Conservation (phyloP, 78 protist genomes). For the Emiliania huxleyi region DNA sequence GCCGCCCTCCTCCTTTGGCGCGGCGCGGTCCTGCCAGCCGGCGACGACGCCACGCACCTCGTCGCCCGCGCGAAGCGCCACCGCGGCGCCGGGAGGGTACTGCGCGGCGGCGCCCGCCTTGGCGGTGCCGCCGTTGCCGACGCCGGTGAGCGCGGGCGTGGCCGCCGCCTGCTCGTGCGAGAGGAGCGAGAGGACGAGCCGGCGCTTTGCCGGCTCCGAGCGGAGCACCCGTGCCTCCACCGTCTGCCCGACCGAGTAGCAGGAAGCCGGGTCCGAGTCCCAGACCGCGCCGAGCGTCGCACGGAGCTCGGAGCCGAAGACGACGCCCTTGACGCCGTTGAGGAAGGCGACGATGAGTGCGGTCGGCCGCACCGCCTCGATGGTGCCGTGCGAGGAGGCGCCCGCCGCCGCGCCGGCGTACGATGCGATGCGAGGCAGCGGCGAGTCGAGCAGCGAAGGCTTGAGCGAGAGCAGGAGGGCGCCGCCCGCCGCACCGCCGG, state of each 20-base stretch:
- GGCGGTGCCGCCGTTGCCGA: neutral
- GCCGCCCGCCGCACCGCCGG: neutral
- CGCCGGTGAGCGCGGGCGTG: neutral
- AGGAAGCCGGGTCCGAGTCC: neutral
- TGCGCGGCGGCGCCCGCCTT: neutral
- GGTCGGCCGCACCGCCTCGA: neutral
- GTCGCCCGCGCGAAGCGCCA: neutral
- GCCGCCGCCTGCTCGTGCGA: neutral
- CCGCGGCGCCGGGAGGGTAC: neutral
- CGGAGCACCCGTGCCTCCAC: neutral
- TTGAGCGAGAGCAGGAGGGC: constrained; percentile 11
- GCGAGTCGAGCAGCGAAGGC: neutral
- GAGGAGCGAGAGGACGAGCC: neutral
- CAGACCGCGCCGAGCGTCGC: neutral
- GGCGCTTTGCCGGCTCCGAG: neutral
- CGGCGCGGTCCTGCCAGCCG: neutral
- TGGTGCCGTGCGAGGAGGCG: constrained; percentile 6
- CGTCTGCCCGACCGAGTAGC: neutral
- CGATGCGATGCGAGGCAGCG: neutral
- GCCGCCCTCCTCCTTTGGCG: neutral
- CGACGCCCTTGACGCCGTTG: neutral
- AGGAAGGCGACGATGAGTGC: neutral
- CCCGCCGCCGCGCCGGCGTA: neutral
- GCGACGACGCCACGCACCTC: neutral
- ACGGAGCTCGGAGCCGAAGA: neutral